phyloP scores from a whole-genome alignment of 805 yeast genomes.

The Candida tibetensis region DNA sequence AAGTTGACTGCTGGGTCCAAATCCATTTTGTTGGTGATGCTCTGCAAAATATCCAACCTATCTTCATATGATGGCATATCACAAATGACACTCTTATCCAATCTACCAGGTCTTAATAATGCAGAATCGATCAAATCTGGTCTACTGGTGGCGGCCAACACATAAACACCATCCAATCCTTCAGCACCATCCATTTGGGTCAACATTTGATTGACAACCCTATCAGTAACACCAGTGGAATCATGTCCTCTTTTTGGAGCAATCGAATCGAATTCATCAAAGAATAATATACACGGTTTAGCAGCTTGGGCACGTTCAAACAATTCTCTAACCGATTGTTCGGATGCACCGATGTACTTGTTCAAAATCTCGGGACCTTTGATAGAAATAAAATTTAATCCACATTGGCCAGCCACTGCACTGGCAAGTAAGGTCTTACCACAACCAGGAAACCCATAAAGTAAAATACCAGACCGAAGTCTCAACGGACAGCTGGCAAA shows the following conservation, averaged over 20 bases:
- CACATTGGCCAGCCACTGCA: conserved; percentile 92
- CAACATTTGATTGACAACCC: conserved; percentile 94
- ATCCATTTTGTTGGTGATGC: conserved; percentile 60
- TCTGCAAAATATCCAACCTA: conserved; percentile 65
- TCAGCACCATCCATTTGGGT: conserved; percentile 99
- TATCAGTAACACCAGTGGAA: conserved; percentile 95
- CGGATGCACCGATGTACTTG: conserved; percentile 96
- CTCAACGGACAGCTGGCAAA: conserved; percentile 84
- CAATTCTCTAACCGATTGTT: conserved; percentile 87
- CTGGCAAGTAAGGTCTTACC: conserved; percentile 93
- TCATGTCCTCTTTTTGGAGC: conserved; percentile 99
- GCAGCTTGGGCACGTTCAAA: conserved; percentile 95
- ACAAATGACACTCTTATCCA: conserved; percentile 89
- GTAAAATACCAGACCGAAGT: conserved; percentile 80
- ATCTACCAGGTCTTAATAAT: conserved; percentile 88
- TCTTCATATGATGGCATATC: conserved; percentile 76
- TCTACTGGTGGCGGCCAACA: conserved; percentile 91
- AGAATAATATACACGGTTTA: conserved; percentile 87
- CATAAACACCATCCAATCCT: conserved; percentile 94
- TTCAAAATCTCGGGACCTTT: conserved; percentile 95
- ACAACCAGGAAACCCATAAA: conserved; percentile 97
- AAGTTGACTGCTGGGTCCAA: conserved; percentile 51
- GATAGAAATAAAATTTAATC: conserved; percentile 85
- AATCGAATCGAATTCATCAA: conserved; percentile 95
- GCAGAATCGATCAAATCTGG: conserved; percentile 97